phyloP scores from a whole-genome alignment of 2,329 filamentous ascomycete species.

The Shiraia sp. region DNA sequence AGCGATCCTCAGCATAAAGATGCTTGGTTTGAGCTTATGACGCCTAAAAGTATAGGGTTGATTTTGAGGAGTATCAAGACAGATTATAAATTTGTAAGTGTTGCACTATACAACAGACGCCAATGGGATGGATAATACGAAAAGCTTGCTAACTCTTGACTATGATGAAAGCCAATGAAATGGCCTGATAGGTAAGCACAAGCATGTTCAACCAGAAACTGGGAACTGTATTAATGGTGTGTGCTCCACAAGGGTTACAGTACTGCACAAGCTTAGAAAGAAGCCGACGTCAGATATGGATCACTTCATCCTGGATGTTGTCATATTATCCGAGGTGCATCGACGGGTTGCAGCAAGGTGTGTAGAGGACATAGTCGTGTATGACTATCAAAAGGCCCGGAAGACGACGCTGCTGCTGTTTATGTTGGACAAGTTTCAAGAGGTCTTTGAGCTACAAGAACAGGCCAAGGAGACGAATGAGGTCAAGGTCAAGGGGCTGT shows the following conservation, averaged over 20 bases:
- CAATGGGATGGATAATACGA: neutral
- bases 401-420: conserved; percentile 64
- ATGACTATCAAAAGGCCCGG: conserved; percentile 67
- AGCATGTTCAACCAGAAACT: neutral
- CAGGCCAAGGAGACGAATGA: conserved; percentile 58
- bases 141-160: conserved; percentile 10
- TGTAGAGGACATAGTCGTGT: conserved; percentile 77
- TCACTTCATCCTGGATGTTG: conserved; percentile 63
- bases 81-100: conserved; percentile 83
- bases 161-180: conserved; percentile 64
- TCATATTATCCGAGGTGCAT: conserved; percentile 75
- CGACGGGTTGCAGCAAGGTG: conserved; percentile 74
- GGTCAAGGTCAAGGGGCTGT: conserved; percentile 58
- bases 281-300: conserved; percentile 55
- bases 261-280: conserved; percentile 74
- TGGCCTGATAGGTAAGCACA: conserved; percentile 68
- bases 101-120: conserved; percentile 1
- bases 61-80: conserved; percentile 80
- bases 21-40: conserved; percentile 72
- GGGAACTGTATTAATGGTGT: too few relatives aligned
- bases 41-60: conserved; percentile 67
- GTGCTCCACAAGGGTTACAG: conserved; percentile 61
- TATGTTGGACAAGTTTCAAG: conserved; percentile 63
- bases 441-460: conserved; percentile 66
- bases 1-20: conserved; percentile 63